Base-by-base conservation (phyloP, 495 filamentous ascomycete species). In the Penicillium nucicola region DNA sequence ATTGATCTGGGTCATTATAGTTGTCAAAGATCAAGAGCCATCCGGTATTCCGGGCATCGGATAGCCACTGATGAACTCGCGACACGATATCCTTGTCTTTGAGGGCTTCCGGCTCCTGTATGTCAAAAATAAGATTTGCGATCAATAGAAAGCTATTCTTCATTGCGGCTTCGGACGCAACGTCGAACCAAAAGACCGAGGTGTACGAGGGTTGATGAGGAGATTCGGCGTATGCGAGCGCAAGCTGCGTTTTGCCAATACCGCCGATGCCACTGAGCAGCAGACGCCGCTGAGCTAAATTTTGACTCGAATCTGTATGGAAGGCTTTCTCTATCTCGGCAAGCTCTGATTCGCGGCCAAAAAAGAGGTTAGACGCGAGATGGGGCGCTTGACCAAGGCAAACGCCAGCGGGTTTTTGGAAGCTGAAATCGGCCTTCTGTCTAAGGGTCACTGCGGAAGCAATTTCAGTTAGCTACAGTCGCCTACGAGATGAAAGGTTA, bases 171-270 rank as follows among this genome's bases (percentile, higher is more conserved):
- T 50, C 42, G 3, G 45, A 45, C 14, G 6, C 13, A 49, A 44
- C 25, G 49, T 57, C 52, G 0, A 57, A 17, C 54, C 49, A 57
- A n/a, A 57, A 37, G 3, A 41, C 40, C 4, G 54, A 57, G 28
- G 0, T 40, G 37, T 52, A 32, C 13, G 12, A 49, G n/a, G n/a
- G n/a, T 49, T 1, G 33, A 32, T 14, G 1, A 2, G 4, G 1
- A 7, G 44, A 45, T 23, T 53, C 22, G 25, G 55, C 42, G 30
- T 46, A 50, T 7, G 55, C 41, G 9, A 57, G 53, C 9, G 55
- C 45, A 50, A 57, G 55, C 45, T 42, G 41, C 30, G 50, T 53
- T 30, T 57, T 57, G 36, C 55, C 55, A 5, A 53, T 32, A 15
- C 55, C 55, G 34, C 55, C 50, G 31, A 33, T 32, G 4, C 41